Conservation (phyloP, 1,284 basidiomycete genomes). For the Fistulina hepatica region DNA sequence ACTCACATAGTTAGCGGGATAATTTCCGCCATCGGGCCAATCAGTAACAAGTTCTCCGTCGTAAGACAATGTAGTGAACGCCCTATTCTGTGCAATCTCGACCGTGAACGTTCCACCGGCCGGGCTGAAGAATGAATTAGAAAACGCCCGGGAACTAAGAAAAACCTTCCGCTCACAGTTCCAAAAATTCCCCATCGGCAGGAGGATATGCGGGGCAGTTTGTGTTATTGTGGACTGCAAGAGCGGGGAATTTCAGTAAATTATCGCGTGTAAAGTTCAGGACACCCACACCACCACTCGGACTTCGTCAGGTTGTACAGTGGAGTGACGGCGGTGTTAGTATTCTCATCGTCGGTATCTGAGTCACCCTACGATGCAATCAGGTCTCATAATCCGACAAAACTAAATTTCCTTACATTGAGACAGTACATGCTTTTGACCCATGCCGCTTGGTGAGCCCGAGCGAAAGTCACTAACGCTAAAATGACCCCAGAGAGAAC, state of each 20-base stretch:
- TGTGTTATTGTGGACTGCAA: neutral
- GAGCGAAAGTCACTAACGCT: neutral
- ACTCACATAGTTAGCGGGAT: slow-evolving; percentile 9
- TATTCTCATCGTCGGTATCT: neutral
- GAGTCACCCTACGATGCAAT: neutral
- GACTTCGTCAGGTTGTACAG: neutral
- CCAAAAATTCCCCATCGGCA: slow-evolving; percentile 1
- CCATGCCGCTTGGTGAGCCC: neutral
- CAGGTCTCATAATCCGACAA: neutral
- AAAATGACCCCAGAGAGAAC: too few relatives aligned
- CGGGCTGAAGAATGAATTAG: neutral
- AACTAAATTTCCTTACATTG: neutral
- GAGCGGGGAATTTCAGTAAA: neutral
- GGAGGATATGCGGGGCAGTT: neutral
- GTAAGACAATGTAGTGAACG: neutral
- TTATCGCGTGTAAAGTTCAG: neutral
- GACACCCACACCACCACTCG: neutral
- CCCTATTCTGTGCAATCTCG: neutral
- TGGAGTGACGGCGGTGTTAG: neutral
- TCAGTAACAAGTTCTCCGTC: slow-evolving; percentile 1
- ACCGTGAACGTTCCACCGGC: neutral
- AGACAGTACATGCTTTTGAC: slow-evolving; percentile 1
- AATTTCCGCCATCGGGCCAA: neutral
- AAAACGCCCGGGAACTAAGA: neutral
- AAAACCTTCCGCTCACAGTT: neutral